Evolutionary conservation across 2,329 filamentous ascomycete genomes (phyloP), one percentile per base, ranked within the genome.

Genomic region (Colletotrichum sp.): DNA sequence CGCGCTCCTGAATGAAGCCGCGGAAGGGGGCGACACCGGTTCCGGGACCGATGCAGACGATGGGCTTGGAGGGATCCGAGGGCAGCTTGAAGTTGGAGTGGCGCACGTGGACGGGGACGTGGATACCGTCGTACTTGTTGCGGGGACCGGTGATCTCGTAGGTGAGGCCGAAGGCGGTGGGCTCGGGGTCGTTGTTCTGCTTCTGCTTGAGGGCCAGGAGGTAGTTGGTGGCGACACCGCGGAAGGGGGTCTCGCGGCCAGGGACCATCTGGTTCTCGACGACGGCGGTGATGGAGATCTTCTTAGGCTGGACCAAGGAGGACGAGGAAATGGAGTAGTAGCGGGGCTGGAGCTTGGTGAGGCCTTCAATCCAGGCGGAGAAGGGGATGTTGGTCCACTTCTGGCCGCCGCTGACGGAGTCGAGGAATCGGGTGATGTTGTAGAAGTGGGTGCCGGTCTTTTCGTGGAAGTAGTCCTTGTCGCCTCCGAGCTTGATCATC

Each of bases 281-380:
- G 55, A 99, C 94, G 73, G 96, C 96, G 18, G 97, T 99, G 81
- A 99, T 94, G 76, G 97, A 95, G 79, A 99, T 96, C 88, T 96
- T 96, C 86, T 98, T 93, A 84, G 97, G 96, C 84, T 99, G 96
- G 18, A 98, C 96, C 10, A 96, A 85, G 8, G 97, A 98, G 1
- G 97, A 99, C 2, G 98, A 99, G 3, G 97, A 99, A 85, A 99
- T 99, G 66, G 98, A 99, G 89, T 99, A 99, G 90, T 99, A 99
- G 66, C 97, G 95, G 52, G 97, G 96, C 86, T 99, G 97, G 73
- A 99, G 92, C 89, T 98, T 99, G 86, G 93, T 95, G 77, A 99
- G 86, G 79, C 95, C 95, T 89, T 99, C 97, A 79, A 99, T 96
- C 81, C 99, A 93, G 81, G 96, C 93, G 10, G 97, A 98, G 87